These are phyloP conservation scores for Lanmaoa pseudosensibilis DNA, from an alignment of 768 basidiomycete species.

Conservation along the genomic window DNA sequence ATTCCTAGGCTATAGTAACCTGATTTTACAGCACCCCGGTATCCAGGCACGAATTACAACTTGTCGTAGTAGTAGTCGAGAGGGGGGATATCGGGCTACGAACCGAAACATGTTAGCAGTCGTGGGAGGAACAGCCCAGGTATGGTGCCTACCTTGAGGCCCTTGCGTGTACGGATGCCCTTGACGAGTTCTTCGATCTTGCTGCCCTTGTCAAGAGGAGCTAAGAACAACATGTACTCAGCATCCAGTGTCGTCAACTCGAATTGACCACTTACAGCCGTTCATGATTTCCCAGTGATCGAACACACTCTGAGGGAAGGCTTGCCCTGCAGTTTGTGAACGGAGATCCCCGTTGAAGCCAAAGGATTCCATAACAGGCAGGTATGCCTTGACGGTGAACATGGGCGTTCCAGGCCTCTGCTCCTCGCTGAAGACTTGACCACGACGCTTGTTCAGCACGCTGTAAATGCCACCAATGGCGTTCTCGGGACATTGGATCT, in stretches of 20 bases:
- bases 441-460: slow-evolving; percentile 92
- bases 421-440: slow-evolving; percentile 97
- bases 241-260: background rate
- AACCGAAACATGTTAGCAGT: slow-evolving; percentile 14
- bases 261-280: slow-evolving; percentile 57
- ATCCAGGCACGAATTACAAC: slow-evolving; percentile 46
- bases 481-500: slow-evolving; percentile 97
- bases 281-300: slow-evolving; percentile 90
- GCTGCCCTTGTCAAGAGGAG: slow-evolving; percentile 85
- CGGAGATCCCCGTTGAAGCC: slow-evolving; percentile 98
- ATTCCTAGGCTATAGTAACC: slow-evolving; percentile 4
- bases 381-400: slow-evolving; percentile 98
- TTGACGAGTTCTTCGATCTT: slow-evolving; percentile 86
- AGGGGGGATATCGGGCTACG: slow-evolving; percentile 80
- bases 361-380: slow-evolving; percentile 90
- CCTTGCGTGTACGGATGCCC: slow-evolving; percentile 87
- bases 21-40: slow-evolving; percentile 5
- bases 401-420: slow-evolving; percentile 97
- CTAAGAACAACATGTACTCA: slow-evolving; percentile 27
- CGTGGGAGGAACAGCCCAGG: background rate
- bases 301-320: slow-evolving; percentile 95
- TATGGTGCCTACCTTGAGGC: slow-evolving; percentile 70
- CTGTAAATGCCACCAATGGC: slow-evolving; percentile 98
- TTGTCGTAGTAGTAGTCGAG: slow-evolving; percentile 95
- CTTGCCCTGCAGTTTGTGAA: slow-evolving; percentile 90